Evolutionary conservation across 2,329 filamentous ascomycete genomes (phyloP), one percentile per base, ranked within the genome.

Genomic region (Diplodia mutila): DNA sequence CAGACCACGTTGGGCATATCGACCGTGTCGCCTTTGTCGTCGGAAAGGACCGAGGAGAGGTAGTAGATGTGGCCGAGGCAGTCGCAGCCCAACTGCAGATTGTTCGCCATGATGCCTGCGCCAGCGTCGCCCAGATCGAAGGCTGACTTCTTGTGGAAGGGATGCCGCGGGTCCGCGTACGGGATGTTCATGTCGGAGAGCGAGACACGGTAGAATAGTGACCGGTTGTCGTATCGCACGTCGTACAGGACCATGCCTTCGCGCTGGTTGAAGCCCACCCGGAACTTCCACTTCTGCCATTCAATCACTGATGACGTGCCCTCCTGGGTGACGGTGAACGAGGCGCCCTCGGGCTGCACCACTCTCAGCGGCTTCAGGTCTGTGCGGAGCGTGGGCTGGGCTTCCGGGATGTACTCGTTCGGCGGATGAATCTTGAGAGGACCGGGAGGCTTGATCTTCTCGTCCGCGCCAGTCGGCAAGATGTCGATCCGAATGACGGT

Each of bases 251-350:
- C 87, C 81, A 90, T 85, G 12, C 89, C 89, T 74, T 91, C 91
- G 1, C 90, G 84, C 55, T 86, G 84, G 75, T 89, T 92, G 80
- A 90, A 91, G 42, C 86, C 85, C 3, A 93, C 83, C 12, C 89
- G 82, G 79, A 93, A 89, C 1, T 85, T 82, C 89, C 90, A 92
- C 72, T 90, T 91, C 75, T 91, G 89, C 89, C 89, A 89, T 68
- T 84, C 80, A 46, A 91, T 75, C 23, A 83, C 78, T 64, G 83
- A 85, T 2, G 86, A 86, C 27, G 85, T 85, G 37, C 83, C 84
- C 68, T 83, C 79, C 49, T 84, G 76, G 11, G 79, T 80, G 16
- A 87, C 81, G 18, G 80, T 81, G 75, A 90, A 90, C 14, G 86
- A 89, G 1, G 87, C 84, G 8, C 88, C 88, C 70, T 90, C 85